Evolutionary conservation across 2,329 filamentous ascomycete genomes (phyloP), one percentile per base, ranked within the genome.

Genomic region (Trichoderma arundinaceum): DNA sequence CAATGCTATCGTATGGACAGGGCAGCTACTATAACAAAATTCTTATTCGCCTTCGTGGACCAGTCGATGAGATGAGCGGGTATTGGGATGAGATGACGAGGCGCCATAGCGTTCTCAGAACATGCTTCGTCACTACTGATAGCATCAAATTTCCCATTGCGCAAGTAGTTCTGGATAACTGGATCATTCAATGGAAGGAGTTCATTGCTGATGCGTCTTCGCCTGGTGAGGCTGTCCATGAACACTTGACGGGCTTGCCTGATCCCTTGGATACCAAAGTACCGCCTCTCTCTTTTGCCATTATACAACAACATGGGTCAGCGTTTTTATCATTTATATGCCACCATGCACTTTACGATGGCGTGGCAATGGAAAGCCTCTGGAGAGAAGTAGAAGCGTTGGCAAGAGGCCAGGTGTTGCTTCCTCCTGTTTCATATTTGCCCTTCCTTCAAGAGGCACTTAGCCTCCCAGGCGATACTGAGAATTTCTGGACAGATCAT

Each of bases 271-370:
- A 86, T 53, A 81, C 81, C 0, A 73, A 77, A 13, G 73, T 69
- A 3, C 83, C 81, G 8, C 84, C 81, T 1, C 74, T 82, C 10
- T 84, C 80, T 4, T 77, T 83, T 57, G 81, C 79, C 0, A 59
- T 81, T 0, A 75, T 86, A 22, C 68, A 70, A 9, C 70, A 75
- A 1, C 71, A 71, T 6, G 73, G 71, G 0, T 72, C 68, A 0
- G 58, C 66, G 0, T 82, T 82, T 49, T 71, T 83, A 1, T 88
- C 80, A 0, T 83, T 83, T 56, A 75, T 81, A 43, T 88, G 80
- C 71, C 93, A 97, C 71, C 94, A 97, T 77, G 91, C 92, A 1
- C 80, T 97, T 0, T 96, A 97, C 71, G 94, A 97, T 76, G 94
- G 90, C 0, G 87, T 90, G 41, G 92, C 92, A 0, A 90, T 97